These are phyloP conservation scores for Seiridium unicorne DNA, from an alignment of 2,329 filamentous ascomycete genomes.

Conservation along the genomic window DNA sequence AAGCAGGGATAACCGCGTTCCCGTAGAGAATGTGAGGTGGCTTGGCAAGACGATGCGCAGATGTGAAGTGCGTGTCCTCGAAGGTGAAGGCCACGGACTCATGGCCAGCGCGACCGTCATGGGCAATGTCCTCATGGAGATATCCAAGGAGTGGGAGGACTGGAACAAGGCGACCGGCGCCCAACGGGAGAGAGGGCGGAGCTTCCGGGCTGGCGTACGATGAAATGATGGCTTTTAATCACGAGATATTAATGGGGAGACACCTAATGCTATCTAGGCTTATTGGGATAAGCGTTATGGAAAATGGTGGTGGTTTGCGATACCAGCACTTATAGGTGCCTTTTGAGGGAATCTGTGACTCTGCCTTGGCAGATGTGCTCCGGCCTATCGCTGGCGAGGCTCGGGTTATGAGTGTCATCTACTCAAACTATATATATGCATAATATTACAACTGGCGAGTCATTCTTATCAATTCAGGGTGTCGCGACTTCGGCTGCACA, in stretches of 20 bases:
- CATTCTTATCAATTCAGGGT: no score
- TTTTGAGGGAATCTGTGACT: no score
- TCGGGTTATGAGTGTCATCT: not conserved
- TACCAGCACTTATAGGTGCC: not conserved
- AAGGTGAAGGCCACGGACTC: constrained; percentile 89
- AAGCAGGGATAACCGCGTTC: constrained; percentile 84
- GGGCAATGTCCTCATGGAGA: constrained; percentile 91
- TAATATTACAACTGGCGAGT: no score
- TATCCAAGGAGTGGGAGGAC: constrained; percentile 90
- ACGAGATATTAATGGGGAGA: not conserved
- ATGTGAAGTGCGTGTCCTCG: constrained; percentile 86
- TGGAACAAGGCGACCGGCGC: constrained; percentile 62
- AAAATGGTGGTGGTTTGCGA: not conserved
- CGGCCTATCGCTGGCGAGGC: not conserved
- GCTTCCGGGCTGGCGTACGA: constrained; percentile 6
- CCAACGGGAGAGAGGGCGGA: constrained; percentile 8
- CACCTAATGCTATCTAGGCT: not conserved
- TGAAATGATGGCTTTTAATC: not conserved
- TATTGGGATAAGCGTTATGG: not conserved
- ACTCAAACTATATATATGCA: no score
- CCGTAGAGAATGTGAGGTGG: constrained; percentile 94
- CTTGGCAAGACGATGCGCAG: constrained; percentile 89
- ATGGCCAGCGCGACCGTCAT: constrained; percentile 95
- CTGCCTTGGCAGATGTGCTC: no score
- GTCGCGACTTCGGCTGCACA: no score